A percentile compares a stretch with the other conserved stretches of the same genome.
Evolutionary conservation across 768 basidiomycete genomes (phyloP).

Genomic region (Mrakia hoshinonis): DNA sequence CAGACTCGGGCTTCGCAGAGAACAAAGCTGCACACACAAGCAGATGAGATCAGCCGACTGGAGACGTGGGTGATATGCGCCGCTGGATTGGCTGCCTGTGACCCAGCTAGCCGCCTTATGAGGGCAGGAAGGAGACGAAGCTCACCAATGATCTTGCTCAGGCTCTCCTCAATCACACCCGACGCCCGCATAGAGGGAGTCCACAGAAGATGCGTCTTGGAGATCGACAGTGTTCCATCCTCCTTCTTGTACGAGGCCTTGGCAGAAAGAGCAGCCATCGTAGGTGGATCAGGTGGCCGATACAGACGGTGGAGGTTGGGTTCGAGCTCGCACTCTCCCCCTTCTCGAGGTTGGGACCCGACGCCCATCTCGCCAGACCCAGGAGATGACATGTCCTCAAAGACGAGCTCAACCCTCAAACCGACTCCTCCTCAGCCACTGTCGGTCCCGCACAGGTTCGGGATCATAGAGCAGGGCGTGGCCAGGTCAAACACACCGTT

Average conservation of each 20-base stretch:
- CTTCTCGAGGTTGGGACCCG: neutral
- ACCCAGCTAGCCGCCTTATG: no score
- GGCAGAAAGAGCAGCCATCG: slow-evolving; percentile 9
- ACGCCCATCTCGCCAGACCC: slow-evolving; percentile 1
- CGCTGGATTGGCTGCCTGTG: no score
- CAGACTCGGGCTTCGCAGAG: slow-evolving; percentile 37
- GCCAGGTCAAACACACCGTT: slow-evolving; percentile 36
- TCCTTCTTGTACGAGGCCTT: slow-evolving; percentile 76
- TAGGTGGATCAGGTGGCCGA: no score
- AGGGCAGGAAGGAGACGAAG: slow-evolving; percentile 33
- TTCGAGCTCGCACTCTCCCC: neutral
- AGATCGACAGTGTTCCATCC: slow-evolving; percentile 65
- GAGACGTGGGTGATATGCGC: no score
- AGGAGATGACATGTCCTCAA: slow-evolving; percentile 8
- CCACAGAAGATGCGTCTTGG: slow-evolving; percentile 66
- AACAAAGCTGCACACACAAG: slow-evolving; percentile 36
- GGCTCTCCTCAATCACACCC: slow-evolving; percentile 36
- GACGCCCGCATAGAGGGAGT: slow-evolving; percentile 51
- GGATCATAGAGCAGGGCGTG: slow-evolving; percentile 37
- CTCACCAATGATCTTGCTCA: slow-evolving; percentile 47
- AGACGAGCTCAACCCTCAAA: neutral
- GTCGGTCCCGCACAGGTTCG: slow-evolving; percentile 36
- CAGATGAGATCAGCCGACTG: no score
- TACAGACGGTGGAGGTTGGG: neutral
- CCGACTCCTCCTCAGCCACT: slow-evolving; percentile 13